Evolutionary conservation across 78 protist species (phyloP).

Genomic region (Dictyostelium capitatum): DNA sequence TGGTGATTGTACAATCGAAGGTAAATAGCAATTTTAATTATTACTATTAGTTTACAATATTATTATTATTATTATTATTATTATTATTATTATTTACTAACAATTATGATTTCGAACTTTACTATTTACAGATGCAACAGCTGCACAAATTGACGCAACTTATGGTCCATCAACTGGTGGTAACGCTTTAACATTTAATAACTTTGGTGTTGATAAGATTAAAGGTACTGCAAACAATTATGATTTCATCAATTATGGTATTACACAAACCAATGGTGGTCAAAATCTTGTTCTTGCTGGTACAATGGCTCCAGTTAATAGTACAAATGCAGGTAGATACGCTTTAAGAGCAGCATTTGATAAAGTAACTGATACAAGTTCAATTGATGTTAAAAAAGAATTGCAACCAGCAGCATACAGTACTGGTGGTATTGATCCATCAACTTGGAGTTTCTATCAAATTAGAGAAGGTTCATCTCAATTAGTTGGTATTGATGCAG

Average conservation of each 20-base stretch:
- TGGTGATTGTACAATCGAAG: background rate
- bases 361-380: background rate
- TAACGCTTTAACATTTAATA: slow-evolving; percentile 23
- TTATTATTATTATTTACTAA: background rate
- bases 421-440: slow-evolving; percentile 42
- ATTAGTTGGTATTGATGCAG: slow-evolving; percentile 18
- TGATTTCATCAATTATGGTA: slow-evolving; percentile 1
- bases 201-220: background rate
- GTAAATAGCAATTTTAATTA: too few relatives aligned
- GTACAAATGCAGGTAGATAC: background rate
- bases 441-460: slow-evolving; percentile 32
- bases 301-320: slow-evolving; percentile 24
- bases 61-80: too few relatives aligned
- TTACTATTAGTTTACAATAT: background rate
- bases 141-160: slow-evolving; percentile 40
- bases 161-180: slow-evolving; percentile 55
- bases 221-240: background rate
- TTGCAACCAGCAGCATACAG: slow-evolving; percentile 22
- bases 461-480: background rate
- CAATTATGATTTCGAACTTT: background rate
- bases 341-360: background rate
- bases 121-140: background rate
- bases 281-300: slow-evolving; percentile 15
- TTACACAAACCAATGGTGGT: background rate
- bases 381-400: slow-evolving; percentile 29